Conservation (phyloP, 2,329 filamentous ascomycete species). For the Ambrosiella cleistominuta region DNA sequence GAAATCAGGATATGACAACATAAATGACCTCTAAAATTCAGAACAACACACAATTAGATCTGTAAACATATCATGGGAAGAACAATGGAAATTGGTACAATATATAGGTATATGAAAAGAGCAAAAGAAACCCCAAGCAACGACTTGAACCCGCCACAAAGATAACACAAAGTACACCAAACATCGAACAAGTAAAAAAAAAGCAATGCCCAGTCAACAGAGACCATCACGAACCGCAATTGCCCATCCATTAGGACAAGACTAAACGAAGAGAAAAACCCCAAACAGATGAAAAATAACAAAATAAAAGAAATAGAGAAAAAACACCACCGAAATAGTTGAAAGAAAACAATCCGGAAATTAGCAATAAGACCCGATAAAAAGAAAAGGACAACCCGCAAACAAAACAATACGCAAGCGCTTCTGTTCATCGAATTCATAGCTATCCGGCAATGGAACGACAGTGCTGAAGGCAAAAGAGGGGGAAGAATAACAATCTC, state of each 20-base stretch:
- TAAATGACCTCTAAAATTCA: no score
- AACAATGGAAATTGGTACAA: not conserved
- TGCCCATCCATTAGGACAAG: not conserved
- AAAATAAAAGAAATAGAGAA: not conserved
- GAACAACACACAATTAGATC: not conserved
- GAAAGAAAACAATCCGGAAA: no score
- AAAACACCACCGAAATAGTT: no score
- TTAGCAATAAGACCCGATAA: not conserved
- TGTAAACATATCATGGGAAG: not conserved
- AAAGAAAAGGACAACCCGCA: slow-evolving; percentile 2
- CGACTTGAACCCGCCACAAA: not conserved
- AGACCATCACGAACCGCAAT: no score
- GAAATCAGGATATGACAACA: no score
- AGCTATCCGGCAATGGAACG: not conserved
- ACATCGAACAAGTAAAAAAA: not conserved
- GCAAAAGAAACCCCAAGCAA: not conserved
- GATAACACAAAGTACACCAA: not conserved
- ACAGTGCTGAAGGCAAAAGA: not conserved
- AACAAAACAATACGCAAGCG: slow-evolving; percentile 3
- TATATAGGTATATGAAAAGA: not conserved
- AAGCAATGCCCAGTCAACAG: not conserved
- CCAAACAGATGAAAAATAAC: not conserved
- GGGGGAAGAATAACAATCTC: no score
- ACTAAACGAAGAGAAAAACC: not conserved
- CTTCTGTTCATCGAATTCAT: slow-evolving; percentile 9